Percentiles rank a stretch among this genome's conserved stretches.
Conservation (phyloP, 345 rosid genomes). For the Brassica nigra region DNA sequence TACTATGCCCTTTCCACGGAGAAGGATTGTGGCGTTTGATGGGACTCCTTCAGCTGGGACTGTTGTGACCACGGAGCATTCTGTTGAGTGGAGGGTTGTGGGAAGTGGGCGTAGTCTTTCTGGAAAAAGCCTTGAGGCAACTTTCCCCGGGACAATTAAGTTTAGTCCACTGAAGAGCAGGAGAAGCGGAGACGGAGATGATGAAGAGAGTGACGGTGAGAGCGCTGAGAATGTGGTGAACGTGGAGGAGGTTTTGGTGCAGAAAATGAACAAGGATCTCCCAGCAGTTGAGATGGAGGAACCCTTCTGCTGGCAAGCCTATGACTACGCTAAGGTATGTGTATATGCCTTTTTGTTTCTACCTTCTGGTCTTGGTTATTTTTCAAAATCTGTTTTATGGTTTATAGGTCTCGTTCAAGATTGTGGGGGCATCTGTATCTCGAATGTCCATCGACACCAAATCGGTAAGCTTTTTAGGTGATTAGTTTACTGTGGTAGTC, state of each 20-base stretch:
- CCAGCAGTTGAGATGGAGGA: constrained; percentile 88
- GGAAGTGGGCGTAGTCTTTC: constrained; percentile 74
- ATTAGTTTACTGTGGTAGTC: not conserved
- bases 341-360: not conserved
- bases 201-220: constrained; percentile 83
- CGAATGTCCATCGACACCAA: constrained; percentile 85
- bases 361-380: not conserved
- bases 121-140: constrained; percentile 81
- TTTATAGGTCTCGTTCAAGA: constrained; percentile 77
- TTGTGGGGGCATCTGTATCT: constrained; percentile 75
- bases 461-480: constrained; percentile 58
- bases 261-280: constrained; percentile 84
- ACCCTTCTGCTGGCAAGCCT: constrained; percentile 96
- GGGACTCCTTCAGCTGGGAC: constrained; percentile 89
- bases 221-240: constrained; percentile 59
- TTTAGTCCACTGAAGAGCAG: constrained; percentile 78
- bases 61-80: constrained; percentile 75
- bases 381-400: not conserved
- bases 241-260: constrained; percentile 75
- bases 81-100: constrained; percentile 87
- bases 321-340: constrained; percentile 79
- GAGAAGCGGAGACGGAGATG: constrained; percentile 47
- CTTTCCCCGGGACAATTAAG: constrained; percentile 88
- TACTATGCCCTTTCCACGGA: constrained; percentile 89
- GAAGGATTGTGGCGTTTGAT: constrained; percentile 73